Conservation (phyloP, 1,284 basidiomycete species). For the Malassezia dermatis region DNA sequence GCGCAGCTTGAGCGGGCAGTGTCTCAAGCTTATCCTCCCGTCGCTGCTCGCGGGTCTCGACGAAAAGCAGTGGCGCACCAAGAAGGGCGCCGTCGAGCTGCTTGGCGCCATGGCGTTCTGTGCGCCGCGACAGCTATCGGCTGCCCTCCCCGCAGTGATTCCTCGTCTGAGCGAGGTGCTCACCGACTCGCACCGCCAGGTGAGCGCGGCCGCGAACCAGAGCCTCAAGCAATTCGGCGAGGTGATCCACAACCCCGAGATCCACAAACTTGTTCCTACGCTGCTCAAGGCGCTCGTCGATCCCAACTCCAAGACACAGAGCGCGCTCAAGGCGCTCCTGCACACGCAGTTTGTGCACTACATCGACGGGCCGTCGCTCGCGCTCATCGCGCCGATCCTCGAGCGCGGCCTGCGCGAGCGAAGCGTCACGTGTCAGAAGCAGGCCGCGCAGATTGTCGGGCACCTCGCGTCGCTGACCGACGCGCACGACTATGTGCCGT, state of each 20-base stretch:
- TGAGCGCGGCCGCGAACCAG: constrained; percentile 81
- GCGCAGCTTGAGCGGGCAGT: constrained; percentile 60
- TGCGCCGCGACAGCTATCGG: constrained; percentile 84
- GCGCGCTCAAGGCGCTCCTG: constrained; percentile 69
- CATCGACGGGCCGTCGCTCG: constrained; percentile 95
- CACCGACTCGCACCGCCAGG: constrained; percentile 95
- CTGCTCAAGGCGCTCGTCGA: constrained; percentile 93
- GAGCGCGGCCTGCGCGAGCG: constrained; percentile 86
- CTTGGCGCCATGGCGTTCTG: constrained; percentile 98
- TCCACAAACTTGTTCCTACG: constrained; percentile 79
- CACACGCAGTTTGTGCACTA: constrained; percentile 97
- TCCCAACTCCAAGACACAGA: constrained; percentile 73
- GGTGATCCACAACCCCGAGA: constrained; percentile 55
- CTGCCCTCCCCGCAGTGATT: constrained; percentile 91
- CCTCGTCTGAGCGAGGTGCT: constrained; percentile 86
- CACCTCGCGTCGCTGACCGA: constrained; percentile 85
- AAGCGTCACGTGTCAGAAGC: constrained; percentile 84
- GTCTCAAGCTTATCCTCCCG: constrained; percentile 84
- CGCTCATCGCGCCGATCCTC: constrained; percentile 86
- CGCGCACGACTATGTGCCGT: constrained; percentile 91
- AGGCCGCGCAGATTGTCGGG: constrained; percentile 91
- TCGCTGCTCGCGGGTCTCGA: constrained; percentile 80
- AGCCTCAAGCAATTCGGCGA: constrained; percentile 96
- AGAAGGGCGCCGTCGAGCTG: constrained; percentile 96
- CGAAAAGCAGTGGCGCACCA: constrained; percentile 97